Percentiles rank a stretch among this genome's conserved stretches.
Evolutionary conservation across 495 filamentous ascomycete species (phyloP).

Genomic region (Tuber aestivum): DNA sequence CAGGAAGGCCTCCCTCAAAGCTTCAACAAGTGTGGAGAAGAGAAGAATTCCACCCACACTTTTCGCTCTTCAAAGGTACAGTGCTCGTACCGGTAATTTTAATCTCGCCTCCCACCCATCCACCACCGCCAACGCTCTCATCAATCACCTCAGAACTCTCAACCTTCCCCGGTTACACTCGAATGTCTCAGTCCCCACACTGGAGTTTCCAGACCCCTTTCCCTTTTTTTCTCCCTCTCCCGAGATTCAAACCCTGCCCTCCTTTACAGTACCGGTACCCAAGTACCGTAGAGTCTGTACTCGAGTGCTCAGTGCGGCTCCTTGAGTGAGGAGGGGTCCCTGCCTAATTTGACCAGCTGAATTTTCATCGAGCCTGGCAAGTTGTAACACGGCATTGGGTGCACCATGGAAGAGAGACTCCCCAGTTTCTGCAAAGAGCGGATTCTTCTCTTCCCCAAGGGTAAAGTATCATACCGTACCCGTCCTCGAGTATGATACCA

Average conservation of each 20-base stretch:
- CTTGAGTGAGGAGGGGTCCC: not conserved
- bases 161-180: not conserved
- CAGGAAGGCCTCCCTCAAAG: not conserved
- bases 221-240: not conserved
- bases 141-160: not conserved
- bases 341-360: not conserved
- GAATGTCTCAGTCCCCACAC: not conserved
- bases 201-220: not conserved
- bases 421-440: too few species aligned
- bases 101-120: not conserved
- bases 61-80: too few species aligned
- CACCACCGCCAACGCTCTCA: not conserved
- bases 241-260: not conserved
- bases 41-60: not conserved
- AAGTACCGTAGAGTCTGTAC: not conserved
- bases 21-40: not conserved
- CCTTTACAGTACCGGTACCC: not conserved
- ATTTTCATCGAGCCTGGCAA: not conserved
- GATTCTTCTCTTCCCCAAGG: too few species aligned
- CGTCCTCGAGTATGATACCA: too few species aligned
- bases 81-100: too few species aligned
- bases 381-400: not conserved
- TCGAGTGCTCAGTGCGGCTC: not conserved
- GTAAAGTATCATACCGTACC: not conserved
- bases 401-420: not conserved